A percentile compares a stretch with the other conserved stretches of the same genome.
These are phyloP conservation scores for Glycine latifolia DNA, from an alignment of 306 rosid genomes.

Conservation along the genomic window DNA sequence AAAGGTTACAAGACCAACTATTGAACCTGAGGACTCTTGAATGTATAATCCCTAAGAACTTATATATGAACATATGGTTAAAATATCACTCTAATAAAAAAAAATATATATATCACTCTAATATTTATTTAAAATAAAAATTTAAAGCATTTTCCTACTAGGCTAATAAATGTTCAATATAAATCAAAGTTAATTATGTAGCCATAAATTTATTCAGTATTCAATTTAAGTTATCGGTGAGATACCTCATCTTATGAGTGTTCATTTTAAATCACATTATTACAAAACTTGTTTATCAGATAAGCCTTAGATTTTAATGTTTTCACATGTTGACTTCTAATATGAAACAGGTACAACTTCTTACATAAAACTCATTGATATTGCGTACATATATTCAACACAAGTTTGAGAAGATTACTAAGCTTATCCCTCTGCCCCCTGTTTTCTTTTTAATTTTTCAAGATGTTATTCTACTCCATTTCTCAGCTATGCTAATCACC, in stretches of 20 bases:
- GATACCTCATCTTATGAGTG: constrained; percentile 17
- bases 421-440: background rate
- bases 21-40: constrained; percentile 26
- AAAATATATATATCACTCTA: constrained; percentile 13
- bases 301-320: background rate
- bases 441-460: background rate
- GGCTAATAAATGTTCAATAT: constrained; percentile 21
- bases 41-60: background rate
- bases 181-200: background rate
- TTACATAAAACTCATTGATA: constrained; percentile 17
- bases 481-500: background rate
- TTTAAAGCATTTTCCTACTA: constrained; percentile 21
- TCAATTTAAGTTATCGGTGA: constrained; percentile 5
- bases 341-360: background rate
- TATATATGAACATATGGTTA: constrained; percentile 1
- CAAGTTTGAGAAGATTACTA: background rate
- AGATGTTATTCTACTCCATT: background rate
- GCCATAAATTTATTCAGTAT: background rate
- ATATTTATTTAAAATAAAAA: constrained; percentile 4
- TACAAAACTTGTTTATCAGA: background rate
- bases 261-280: background rate
- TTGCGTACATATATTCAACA: background rate
- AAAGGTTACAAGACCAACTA: constrained; percentile 4
- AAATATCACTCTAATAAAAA: constrained; percentile 21
- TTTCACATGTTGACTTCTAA: constrained; percentile 11